phyloP scores from a whole-genome alignment of 768 basidiomycete genomes.

The Floccularia luteovirens region DNA sequence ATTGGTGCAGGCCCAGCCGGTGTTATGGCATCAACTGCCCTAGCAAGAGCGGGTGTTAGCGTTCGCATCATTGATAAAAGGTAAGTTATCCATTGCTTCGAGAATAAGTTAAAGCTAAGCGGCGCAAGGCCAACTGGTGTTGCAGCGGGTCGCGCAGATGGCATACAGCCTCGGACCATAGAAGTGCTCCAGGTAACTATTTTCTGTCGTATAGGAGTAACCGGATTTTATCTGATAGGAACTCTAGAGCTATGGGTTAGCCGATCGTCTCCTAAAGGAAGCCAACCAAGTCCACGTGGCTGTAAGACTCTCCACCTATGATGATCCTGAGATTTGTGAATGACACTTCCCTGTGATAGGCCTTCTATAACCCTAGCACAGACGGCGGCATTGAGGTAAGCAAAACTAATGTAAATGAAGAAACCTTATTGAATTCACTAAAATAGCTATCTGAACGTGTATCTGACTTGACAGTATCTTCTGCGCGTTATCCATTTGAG shows the following conservation, averaged over 20 bases:
- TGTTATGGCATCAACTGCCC: conserved; percentile 62
- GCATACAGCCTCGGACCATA: conserved; percentile 47
- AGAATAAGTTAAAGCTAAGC: not conserved
- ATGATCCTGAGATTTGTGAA: not conserved
- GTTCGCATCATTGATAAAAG: conserved; percentile 56
- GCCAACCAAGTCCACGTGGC: conserved; percentile 66
- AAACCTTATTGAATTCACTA: not conserved
- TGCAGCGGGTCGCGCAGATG: conserved; percentile 50
- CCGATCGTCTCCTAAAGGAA: conserved; percentile 51
- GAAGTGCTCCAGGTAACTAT: conserved; percentile 43
- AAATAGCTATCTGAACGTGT: conserved; percentile 53
- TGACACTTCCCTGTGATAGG: conserved; percentile 26
- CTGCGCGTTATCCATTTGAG: conserved; percentile 68
- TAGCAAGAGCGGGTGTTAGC: conserved; percentile 47
- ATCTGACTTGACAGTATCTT: conserved; percentile 52
- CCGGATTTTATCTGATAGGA: not conserved
- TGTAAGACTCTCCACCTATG: conserved; percentile 29
- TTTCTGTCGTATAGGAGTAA: not conserved
- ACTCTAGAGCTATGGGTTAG: conserved; percentile 68
- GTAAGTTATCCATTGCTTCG: conserved; percentile 16
- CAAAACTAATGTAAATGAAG: not conserved
- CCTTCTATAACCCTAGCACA: conserved; percentile 65
- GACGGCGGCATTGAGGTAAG: conserved; percentile 57
- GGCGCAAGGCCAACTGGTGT: conserved; percentile 35
- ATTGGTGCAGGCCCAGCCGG: conserved; percentile 57